Conservation (phyloP, 2,329 filamentous ascomycete species). For the Anthostomella pinea region DNA sequence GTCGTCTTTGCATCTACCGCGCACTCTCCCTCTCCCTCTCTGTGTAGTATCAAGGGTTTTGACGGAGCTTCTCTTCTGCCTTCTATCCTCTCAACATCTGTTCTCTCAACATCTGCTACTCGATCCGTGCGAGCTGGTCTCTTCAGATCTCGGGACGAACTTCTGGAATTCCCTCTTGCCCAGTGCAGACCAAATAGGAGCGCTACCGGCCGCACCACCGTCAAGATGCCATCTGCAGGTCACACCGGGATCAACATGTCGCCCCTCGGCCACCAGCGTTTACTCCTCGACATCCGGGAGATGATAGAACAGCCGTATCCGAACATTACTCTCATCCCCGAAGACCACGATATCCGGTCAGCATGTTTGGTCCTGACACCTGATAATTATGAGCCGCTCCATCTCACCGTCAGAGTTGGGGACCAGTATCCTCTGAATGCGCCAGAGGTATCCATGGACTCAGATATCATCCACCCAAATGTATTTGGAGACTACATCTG, state of each 20-base stretch:
- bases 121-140: too few species aligned
- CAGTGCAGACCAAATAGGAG: too few species aligned
- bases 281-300: slow-evolving; percentile 45
- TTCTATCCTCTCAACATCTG: too few species aligned
- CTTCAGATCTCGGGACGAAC: too few species aligned
- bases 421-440: slow-evolving; percentile 38
- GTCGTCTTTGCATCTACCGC: too few species aligned
- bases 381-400: slow-evolving; percentile 36
- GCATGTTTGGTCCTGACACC: slow-evolving; percentile 45
- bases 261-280: slow-evolving; percentile 22
- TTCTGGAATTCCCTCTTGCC: too few species aligned
- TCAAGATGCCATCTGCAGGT: background rate
- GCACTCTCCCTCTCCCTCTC: too few species aligned
- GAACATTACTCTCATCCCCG: slow-evolving; percentile 39
- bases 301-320: slow-evolving; percentile 44
- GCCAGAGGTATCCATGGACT: slow-evolving; percentile 40
- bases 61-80: too few species aligned
- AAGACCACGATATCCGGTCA: slow-evolving; percentile 33
- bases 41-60: too few species aligned
- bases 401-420: slow-evolving; percentile 40
- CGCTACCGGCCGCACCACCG: too few species aligned
- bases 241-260: background rate
- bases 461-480: slow-evolving; percentile 42
- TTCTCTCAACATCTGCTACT: too few species aligned
- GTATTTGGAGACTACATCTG: slow-evolving; percentile 44